Conservation (phyloP, 257 asterid species). For the Primulina huaijiensis region DNA sequence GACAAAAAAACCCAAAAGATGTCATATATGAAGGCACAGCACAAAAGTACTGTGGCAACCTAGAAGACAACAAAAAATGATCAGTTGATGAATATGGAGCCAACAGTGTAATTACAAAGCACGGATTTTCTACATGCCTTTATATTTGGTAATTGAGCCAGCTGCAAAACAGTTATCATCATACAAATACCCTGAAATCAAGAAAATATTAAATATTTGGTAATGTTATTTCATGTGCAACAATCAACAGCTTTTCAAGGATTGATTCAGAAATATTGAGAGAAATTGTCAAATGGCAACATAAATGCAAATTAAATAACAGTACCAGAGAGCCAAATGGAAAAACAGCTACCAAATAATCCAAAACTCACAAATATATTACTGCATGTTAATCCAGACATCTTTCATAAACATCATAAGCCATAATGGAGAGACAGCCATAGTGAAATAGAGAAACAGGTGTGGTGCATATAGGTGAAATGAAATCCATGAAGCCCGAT, state of each 20-base stretch:
- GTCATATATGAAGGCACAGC: constrained; percentile 90
- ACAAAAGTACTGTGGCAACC: constrained; percentile 92
- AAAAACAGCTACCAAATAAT: constrained; percentile 3
- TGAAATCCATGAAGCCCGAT: neutral
- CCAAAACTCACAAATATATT: constrained; percentile 7
- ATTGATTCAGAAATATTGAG: constrained; percentile 12
- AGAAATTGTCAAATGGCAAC: constrained; percentile 15
- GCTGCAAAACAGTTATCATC: constrained; percentile 89
- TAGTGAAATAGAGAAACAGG: neutral
- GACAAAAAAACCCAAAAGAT: constrained; percentile 99
- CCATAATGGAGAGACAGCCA: constrained; percentile 1
- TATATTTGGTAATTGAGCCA: constrained; percentile 93
- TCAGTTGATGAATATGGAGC: constrained; percentile 16
- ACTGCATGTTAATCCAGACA: constrained; percentile 16
- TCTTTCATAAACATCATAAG: constrained; percentile 4
- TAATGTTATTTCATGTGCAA: constrained; percentile 22
- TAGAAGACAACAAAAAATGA: constrained; percentile 34
- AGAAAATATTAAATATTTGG: constrained; percentile 25
- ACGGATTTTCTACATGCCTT: constrained; percentile 47
- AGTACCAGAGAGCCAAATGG: constrained; percentile 1
- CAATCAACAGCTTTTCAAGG: constrained; percentile 20
- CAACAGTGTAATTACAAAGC: constrained; percentile 6
- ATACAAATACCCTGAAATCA: constrained; percentile 83
- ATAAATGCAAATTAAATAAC: constrained; percentile 3
- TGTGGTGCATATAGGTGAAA: constrained; percentile 11